Conservation (phyloP, 192 early-diverging fungal species). For the Mortierella antarctica region DNA sequence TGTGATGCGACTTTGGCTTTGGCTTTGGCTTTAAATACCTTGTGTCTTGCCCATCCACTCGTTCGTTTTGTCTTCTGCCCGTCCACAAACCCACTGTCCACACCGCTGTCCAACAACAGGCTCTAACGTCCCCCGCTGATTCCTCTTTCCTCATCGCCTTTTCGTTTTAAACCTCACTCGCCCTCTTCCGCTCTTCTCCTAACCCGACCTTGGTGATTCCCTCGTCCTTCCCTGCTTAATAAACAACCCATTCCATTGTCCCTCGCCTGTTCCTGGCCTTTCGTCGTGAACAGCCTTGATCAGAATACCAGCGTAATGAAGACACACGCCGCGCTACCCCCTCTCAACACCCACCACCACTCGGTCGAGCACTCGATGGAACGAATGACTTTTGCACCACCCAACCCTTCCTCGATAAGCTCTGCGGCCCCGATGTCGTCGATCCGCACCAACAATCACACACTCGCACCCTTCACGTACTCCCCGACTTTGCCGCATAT, state of each 20-base stretch:
- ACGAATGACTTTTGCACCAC: constrained; percentile 24
- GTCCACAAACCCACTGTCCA: neutral
- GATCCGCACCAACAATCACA: constrained; percentile 6
- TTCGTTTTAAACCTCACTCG: too few species aligned
- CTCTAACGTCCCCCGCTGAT: neutral
- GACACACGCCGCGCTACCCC: constrained; percentile 19
- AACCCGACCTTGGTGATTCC: neutral
- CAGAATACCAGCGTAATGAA: constrained; percentile 17
- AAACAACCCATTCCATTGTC: neutral
- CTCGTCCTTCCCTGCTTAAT: neutral
- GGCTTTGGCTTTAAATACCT: constrained; percentile 8
- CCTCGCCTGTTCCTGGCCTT: neutral
- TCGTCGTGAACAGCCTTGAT: neutral
- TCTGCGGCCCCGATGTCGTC: constrained; percentile 18
- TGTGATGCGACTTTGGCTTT: neutral
- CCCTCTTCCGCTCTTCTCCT: neutral
- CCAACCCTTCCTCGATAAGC: constrained; percentile 20
- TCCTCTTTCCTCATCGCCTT: too few species aligned
- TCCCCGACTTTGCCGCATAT: neutral
- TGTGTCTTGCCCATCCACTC: neutral
- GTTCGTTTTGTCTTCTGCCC: neutral
- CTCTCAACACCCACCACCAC: constrained; percentile 33
- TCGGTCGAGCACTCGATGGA: constrained; percentile 44
- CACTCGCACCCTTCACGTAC: constrained; percentile 1
- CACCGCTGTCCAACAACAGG: neutral